phyloP scores from a whole-genome alignment of 371 early-diverging fungal genomes.

The Mortierella sp. region DNA sequence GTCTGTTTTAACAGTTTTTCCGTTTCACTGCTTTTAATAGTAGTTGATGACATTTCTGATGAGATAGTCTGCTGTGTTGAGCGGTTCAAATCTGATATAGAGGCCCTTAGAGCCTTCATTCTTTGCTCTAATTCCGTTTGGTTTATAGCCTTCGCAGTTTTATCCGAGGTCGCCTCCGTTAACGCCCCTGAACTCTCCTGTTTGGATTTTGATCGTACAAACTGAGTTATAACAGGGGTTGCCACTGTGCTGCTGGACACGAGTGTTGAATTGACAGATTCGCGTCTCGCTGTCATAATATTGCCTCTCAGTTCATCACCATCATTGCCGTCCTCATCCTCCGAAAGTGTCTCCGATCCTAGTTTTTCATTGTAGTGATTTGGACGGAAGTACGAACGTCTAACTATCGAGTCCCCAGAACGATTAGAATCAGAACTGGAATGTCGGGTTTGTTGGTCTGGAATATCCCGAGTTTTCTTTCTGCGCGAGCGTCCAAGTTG shows the following conservation, averaged over 20 bases:
- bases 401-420: neutral
- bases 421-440: neutral
- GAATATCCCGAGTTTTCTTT: neutral
- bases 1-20: neutral
- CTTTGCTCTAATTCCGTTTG: constrained; percentile 8
- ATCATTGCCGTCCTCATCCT: neutral
- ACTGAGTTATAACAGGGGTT: neutral
- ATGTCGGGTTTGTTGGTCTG: neutral
- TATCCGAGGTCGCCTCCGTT: neutral
- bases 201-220: neutral
- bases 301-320: neutral
- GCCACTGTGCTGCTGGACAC: neutral
- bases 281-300: constrained; percentile 5
- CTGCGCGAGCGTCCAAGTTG: neutral
- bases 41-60: neutral
- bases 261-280: constrained; percentile 3
- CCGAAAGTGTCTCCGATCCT: neutral
- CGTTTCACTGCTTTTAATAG: neutral
- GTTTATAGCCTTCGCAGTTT: neutral
- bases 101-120: constrained; percentile 8
- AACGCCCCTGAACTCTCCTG: neutral
- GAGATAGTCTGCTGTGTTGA: neutral
- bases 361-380: neutral
- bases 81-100: neutral
- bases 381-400: neutral